A percentile compares a stretch with the other conserved stretches of the same genome.
phyloP scores from a whole-genome alignment of 2,329 filamentous ascomycete species.

The Sclerotinia minor region DNA sequence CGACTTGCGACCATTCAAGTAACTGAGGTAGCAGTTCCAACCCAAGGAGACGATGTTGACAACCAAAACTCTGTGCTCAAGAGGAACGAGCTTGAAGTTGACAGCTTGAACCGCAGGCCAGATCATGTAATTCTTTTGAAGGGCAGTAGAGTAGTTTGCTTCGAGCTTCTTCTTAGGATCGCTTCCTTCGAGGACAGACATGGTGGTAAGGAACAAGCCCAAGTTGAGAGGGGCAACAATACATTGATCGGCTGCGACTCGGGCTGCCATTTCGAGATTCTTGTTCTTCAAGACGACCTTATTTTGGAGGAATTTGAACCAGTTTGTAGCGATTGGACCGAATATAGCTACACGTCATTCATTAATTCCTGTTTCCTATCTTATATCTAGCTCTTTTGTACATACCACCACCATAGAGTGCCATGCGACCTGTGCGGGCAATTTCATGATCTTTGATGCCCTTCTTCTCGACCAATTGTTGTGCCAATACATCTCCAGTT shows the following conservation, averaged over 20 bases:
- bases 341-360: slow-evolving; percentile 54
- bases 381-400: background rate
- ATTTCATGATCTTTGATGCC: slow-evolving; percentile 76
- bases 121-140: slow-evolving; percentile 69
- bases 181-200: slow-evolving; percentile 65
- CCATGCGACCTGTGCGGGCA: slow-evolving; percentile 74
- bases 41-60: slow-evolving; percentile 70
- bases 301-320: slow-evolving; percentile 67
- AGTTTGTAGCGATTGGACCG: slow-evolving; percentile 68
- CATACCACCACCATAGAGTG: slow-evolving; percentile 68
- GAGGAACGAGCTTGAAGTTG: slow-evolving; percentile 70
- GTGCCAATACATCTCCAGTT: slow-evolving; percentile 85
- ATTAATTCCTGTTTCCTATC: slow-evolving; percentile 9
- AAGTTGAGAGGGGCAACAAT: slow-evolving; percentile 67
- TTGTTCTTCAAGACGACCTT: slow-evolving; percentile 58
- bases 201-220: slow-evolving; percentile 63
- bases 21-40: slow-evolving; percentile 47
- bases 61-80: slow-evolving; percentile 67
- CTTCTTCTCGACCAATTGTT: slow-evolving; percentile 84
- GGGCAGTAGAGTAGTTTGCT: slow-evolving; percentile 58
- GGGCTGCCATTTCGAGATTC: slow-evolving; percentile 61
- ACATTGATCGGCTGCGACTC: slow-evolving; percentile 64
- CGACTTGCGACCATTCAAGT: slow-evolving; percentile 35
- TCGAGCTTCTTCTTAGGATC: slow-evolving; percentile 61
- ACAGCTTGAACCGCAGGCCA: slow-evolving; percentile 68